Evolutionary conservation across 345 rosid genomes (phyloP).

Genomic region (Physaria fendleri): DNA sequence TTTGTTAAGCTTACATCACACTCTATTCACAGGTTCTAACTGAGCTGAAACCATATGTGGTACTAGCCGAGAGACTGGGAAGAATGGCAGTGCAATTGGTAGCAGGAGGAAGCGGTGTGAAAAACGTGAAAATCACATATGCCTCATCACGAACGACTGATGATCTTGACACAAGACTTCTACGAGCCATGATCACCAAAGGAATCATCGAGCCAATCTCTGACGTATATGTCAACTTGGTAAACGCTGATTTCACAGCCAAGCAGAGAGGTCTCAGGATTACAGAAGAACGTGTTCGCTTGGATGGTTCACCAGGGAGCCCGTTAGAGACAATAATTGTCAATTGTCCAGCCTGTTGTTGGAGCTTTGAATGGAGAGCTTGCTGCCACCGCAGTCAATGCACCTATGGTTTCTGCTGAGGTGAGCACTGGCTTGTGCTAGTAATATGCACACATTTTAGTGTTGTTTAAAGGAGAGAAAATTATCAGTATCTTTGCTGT

Average conservation of each 20-base stretch:
- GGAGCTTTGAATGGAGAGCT: no score
- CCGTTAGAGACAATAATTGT: no score
- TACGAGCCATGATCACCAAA: conserved; percentile 87
- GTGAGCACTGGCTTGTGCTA: no score
- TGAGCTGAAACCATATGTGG: conserved; percentile 76
- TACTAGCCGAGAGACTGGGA: conserved; percentile 74
- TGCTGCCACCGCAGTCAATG: no score
- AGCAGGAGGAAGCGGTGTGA: conserved; percentile 84
- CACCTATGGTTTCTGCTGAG: no score
- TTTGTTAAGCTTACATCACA: background rate
- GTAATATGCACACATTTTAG: no score
- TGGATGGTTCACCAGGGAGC: no score
- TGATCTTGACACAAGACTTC: conserved; percentile 85
- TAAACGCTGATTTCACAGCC: conserved; percentile 85
- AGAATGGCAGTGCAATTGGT: conserved; percentile 80
- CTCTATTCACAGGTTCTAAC: conserved; percentile 55
- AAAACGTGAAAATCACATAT: conserved; percentile 63
- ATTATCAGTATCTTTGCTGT: no score
- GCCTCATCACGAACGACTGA: conserved; percentile 78
- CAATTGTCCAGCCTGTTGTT: no score
- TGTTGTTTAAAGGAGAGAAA: no score
- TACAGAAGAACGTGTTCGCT: no score
- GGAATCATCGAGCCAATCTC: conserved; percentile 88
- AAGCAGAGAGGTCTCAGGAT: conserved; percentile 86
- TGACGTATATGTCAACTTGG: conserved; percentile 69